Base-by-base conservation (phyloP, 2,329 filamentous ascomycete species). In the Pestalotiopsis sp. region DNA sequence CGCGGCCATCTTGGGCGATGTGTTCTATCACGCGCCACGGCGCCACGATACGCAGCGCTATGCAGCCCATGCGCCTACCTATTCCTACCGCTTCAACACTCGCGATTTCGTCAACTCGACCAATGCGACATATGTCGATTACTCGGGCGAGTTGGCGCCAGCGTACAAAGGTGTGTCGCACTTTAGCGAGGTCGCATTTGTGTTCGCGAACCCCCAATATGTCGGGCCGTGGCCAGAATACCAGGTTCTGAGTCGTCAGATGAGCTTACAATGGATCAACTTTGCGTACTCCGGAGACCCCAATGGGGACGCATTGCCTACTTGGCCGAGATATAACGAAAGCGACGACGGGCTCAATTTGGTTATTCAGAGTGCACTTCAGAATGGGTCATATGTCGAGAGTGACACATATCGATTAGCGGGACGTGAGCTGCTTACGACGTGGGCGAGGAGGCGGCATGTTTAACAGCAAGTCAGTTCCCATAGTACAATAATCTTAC, bases 31-130 rank as follows among this genome's bases (percentile, higher is more conserved):
- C 69, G 89, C 86, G 4, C 83, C 84, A 40, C 84, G 89, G 1
- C 83, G 89, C 3, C 79, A 83, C 25, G 84, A 86, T 4, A 86
- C 84, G 70, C 80, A 87, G 72, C 79, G 81, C 1, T 90, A 87
- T 85, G 79, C 86, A 7, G 78, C 80, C 3, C 75, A 81, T 31
- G 82, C 82, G 11, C 77, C 83, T 6, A 86, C 86, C 9, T 91
- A 87, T 77, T 85, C 84, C 73, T 91, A 90, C 79, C 84, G 87
- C 61, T 91, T 91, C 82, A 88, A 91, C 74, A 87, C 87, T 9
- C 71, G 75, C 60, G 72, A 72, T 1, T 72, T 72, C 64, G 57
- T 38, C 25, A 70, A 69, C 27, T n/a, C 13, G 20, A 67, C 45
- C 27, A 65, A 68, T 40, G 66, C 64, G 4, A 60, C 64, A 6